These are phyloP conservation scores for Aspergillus asperescens DNA, from an alignment of 495 filamentous ascomycete genomes.

Conservation along the genomic window DNA sequence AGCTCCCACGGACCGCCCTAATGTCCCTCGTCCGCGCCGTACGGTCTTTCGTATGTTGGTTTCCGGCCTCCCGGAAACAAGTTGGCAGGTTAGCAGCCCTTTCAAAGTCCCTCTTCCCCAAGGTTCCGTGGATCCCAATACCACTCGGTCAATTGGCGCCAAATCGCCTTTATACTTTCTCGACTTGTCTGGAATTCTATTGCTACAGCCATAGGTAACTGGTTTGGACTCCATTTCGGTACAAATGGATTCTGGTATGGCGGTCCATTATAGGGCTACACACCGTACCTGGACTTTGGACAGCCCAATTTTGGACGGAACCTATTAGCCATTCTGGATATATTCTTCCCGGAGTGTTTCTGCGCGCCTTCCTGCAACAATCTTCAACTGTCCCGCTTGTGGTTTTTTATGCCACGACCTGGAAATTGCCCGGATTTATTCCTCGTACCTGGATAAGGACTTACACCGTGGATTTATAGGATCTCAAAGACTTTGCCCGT, in stretches of 20 bases:
- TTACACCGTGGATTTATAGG: constrained; percentile 55
- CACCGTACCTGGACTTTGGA: neutral
- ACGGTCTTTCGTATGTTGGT: constrained; percentile 96
- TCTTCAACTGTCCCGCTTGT: neutral
- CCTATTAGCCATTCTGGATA: constrained; percentile 6
- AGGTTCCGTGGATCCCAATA: constrained; percentile 28
- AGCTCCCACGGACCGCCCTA: constrained; percentile 61
- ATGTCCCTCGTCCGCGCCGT: constrained; percentile 82
- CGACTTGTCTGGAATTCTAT: neutral
- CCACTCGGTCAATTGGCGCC: constrained; percentile 17
- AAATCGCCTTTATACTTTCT: constrained; percentile 34
- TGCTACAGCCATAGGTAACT: neutral
- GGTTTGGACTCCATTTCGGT: neutral
- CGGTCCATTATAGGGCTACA: neutral
- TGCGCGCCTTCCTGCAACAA: neutral
- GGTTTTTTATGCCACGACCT: constrained; percentile 8
- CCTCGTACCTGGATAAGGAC: constrained; percentile 36
- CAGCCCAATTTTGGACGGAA: constrained; percentile 10
- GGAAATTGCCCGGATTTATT: constrained; percentile 25
- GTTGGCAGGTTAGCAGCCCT: constrained; percentile 97
- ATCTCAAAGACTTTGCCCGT: constrained; percentile 98
- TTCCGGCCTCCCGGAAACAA: constrained; percentile 97
- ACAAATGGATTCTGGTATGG: constrained; percentile 5
- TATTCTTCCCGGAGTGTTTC: neutral
- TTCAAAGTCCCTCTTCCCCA: constrained; percentile 48